Conservation (phyloP, 768 basidiomycete genomes). For the Mycena alexandri region DNA sequence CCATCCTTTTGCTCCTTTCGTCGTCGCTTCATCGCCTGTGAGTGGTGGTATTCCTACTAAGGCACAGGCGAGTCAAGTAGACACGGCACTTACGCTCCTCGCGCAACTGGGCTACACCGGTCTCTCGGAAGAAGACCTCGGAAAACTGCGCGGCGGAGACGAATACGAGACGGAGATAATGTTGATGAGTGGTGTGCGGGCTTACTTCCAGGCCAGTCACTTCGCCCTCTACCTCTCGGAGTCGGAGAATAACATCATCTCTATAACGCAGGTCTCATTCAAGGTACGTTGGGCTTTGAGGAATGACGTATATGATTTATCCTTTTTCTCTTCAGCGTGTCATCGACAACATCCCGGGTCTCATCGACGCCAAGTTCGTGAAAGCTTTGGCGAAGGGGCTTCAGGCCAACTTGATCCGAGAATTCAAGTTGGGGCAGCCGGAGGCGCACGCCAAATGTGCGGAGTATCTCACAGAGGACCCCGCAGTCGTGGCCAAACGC, state of each 20-base stretch:
- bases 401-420: slow-evolving; percentile 49
- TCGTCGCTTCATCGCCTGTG: no score
- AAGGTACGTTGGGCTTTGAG: not conserved
- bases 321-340: slow-evolving; percentile 48
- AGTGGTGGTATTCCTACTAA: no score
- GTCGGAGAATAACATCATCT: not conserved
- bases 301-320: no score
- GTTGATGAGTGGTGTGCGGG: slow-evolving; percentile 57
- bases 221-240: no score
- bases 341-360: slow-evolving; percentile 57
- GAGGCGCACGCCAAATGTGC: slow-evolving; percentile 51
- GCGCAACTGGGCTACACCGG: slow-evolving; percentile 45
- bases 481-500: slow-evolving; percentile 49
- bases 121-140: slow-evolving; percentile 46
- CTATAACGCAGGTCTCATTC: slow-evolving; percentile 1
- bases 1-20: no score
- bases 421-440: slow-evolving; percentile 51
- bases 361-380: slow-evolving; percentile 49
- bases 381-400: slow-evolving; percentile 46
- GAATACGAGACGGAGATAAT: slow-evolving; percentile 56
- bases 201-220: slow-evolving; percentile 54
- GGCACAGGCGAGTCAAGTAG: not conserved
- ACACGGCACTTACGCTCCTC: slow-evolving; percentile 42
- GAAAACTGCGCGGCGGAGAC: slow-evolving; percentile 46
- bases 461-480: slow-evolving; percentile 60